phyloP scores from a whole-genome alignment of 495 filamentous ascomycete species.

The Penicillium lagena region DNA sequence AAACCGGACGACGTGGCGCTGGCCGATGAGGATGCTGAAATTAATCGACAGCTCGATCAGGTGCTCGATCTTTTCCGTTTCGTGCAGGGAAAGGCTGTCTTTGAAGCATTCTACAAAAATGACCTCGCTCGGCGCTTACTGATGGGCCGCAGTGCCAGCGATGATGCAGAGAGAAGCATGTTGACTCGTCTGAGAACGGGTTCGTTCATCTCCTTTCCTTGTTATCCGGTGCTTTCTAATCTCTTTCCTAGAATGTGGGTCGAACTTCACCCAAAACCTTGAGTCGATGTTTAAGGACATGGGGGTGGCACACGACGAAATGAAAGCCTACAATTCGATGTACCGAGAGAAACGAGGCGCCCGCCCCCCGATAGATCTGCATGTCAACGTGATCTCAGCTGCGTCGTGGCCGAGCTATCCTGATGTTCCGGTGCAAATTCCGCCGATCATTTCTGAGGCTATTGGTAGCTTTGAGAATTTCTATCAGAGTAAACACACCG shows the following conservation, averaged over 20 bases:
- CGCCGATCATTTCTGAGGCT: constrained; percentile 59
- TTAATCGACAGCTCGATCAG: constrained; percentile 84
- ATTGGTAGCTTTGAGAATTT: constrained; percentile 70
- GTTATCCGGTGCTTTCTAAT: constrained; percentile 1
- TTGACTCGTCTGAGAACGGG: constrained; percentile 77
- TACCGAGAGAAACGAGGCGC: constrained; percentile 36
- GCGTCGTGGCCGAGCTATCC: constrained; percentile 91
- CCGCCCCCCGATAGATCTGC: constrained; percentile 62
- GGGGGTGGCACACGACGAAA: constrained; percentile 80
- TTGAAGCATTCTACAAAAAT: constrained; percentile 98
- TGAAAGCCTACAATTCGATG: constrained; percentile 63
- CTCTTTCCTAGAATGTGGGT: constrained; percentile 66
- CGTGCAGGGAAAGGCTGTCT: constrained; percentile 94
- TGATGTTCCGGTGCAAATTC: constrained; percentile 69
- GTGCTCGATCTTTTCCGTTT: constrained; percentile 93
- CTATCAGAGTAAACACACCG: constrained; percentile 82
- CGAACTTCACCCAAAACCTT: constrained; percentile 89
- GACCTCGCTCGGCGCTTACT: constrained; percentile 84
- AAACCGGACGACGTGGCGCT: constrained; percentile 42
- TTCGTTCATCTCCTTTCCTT: constrained; percentile 17
- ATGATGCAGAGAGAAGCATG: constrained; percentile 95
- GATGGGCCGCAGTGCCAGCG: constrained; percentile 84
- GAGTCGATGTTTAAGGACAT: constrained; percentile 99
- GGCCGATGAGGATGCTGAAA: constrained; percentile 83
- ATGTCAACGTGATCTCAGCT: constrained; percentile 77